Base-by-base conservation (phyloP, 225 moss, liverwort and hornwort species). In the Bryoerythrophyllum caledonicum region DNA sequence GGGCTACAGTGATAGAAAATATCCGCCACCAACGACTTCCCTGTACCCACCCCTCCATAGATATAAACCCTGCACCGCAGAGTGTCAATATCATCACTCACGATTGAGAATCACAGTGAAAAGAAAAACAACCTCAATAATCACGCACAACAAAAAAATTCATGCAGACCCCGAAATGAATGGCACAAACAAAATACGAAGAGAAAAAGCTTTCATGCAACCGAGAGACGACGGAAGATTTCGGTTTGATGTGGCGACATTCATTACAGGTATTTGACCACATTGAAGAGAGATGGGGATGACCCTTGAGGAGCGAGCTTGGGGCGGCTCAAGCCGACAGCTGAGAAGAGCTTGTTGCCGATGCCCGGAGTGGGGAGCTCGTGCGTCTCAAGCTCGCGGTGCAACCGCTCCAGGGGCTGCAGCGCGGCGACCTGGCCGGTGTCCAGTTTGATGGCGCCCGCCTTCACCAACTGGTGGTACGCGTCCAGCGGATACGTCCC, bases 1-100 rank as follows among this genome's bases (percentile, higher is more conserved):
- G 91, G 87, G 74, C 94, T 90, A 71, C 90, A 94, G 34, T 92
- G 89, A 71, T 70, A 94, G 74, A 91, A 91, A 71, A 94, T 86
- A 77, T 91, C 94, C 56, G 87, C 84, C 75, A 90, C 90, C 68
- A 94, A 75, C 1, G 91, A 88, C 76, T 91, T 94, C 58, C 88
- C 91, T 74, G 93, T 88, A 67, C 93, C 91, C 69, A 94, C 91
- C 81, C 93, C 93, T 84, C 90, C 90, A 85, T 80, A 81, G 57
- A 90, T 83, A 76, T 91, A 94, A 84, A 94, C 85, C 85, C 93
- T 94, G 90, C 78, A 84, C 48, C 64, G 38, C 75, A 87, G 6
- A 49, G 15, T 67, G 65, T 67, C 60, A 65, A 65, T 15, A 44
- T 44, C 26, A 73, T 76, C 74, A 79, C 58, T 52, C 61, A 59